phyloP scores from a whole-genome alignment of 2,329 filamentous ascomycete species.

The Pseudocercospora eumusae region DNA sequence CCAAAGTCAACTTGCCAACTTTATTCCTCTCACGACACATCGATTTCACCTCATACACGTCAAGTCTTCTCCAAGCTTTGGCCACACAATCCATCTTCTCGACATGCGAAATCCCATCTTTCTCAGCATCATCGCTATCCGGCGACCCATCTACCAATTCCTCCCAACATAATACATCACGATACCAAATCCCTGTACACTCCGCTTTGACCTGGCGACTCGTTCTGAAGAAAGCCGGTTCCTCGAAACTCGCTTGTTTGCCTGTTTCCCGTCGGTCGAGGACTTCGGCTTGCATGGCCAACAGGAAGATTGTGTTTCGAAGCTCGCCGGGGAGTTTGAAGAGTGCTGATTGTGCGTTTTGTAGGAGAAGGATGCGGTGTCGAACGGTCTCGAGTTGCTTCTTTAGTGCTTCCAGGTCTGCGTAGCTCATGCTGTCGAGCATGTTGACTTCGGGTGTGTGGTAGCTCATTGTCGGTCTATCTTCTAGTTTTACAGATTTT shows the following conservation, averaged over 20 bases:
- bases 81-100: background rate
- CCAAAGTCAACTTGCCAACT: conserved; percentile 15
- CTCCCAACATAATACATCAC: conserved; percentile 28
- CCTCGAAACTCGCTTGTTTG: conserved; percentile 16
- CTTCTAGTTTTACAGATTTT: background rate
- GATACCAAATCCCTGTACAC: conserved; percentile 24
- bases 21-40: conserved; percentile 21
- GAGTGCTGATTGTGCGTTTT: conserved; percentile 25
- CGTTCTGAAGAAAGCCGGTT: conserved; percentile 23
- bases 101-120: too few species aligned
- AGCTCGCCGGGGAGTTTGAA: conserved; percentile 25
- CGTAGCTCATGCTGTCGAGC: conserved; percentile 21
- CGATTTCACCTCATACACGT: conserved; percentile 11
- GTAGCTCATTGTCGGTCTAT: background rate
- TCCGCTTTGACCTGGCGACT: conserved; percentile 24
- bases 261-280: conserved; percentile 16
- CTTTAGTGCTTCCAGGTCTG: conserved; percentile 25
- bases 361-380: conserved; percentile 24
- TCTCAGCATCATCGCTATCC: too few species aligned
- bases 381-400: conserved; percentile 20
- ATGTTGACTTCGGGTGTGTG: conserved; percentile 4
- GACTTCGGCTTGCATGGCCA: conserved; percentile 27
- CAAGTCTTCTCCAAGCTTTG: conserved; percentile 19
- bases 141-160: conserved; percentile 13
- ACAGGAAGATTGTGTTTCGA: conserved; percentile 24